Evolutionary conservation across 2,329 filamentous ascomycete species (phyloP).

Genomic region (Lachnellula subtilissima): DNA sequence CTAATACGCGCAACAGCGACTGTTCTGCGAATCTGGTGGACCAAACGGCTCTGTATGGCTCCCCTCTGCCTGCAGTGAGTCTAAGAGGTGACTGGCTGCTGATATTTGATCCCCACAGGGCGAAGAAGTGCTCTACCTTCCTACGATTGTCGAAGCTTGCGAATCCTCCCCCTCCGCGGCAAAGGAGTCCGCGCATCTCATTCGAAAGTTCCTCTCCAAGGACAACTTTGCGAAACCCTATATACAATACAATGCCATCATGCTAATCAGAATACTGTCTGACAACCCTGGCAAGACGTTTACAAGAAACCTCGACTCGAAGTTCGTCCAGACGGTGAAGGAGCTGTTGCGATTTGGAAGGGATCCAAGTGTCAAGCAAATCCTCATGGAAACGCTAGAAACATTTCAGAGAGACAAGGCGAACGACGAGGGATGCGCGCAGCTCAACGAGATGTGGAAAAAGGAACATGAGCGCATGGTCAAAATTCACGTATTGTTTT

Average conservation of each 20-base stretch:
- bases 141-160: slow-evolving; percentile 88
- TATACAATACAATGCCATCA: slow-evolving; percentile 91
- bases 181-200: slow-evolving; percentile 70
- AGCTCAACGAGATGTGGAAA: slow-evolving; percentile 80
- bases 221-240: slow-evolving; percentile 62
- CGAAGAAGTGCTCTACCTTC: slow-evolving; percentile 88
- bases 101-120: slow-evolving; percentile 44
- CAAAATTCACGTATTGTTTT: slow-evolving; percentile 39
- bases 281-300: slow-evolving; percentile 91
- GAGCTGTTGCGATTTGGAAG: slow-evolving; percentile 65
- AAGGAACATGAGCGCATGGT: slow-evolving; percentile 69
- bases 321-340: slow-evolving; percentile 74
- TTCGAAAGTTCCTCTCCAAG: slow-evolving; percentile 76
- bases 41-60: slow-evolving; percentile 49
- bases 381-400: slow-evolving; percentile 82
- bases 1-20: slow-evolving; percentile 47
- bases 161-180: slow-evolving; percentile 88
- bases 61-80: background rate
- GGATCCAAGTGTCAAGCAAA: slow-evolving; percentile 75
- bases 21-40: slow-evolving; percentile 74
- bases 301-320: slow-evolving; percentile 82
- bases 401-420: slow-evolving; percentile 62
- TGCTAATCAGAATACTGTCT: slow-evolving; percentile 85
- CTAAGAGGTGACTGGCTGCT: background rate
- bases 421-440: slow-evolving; percentile 67